These are phyloP conservation scores for Amphichorda felina DNA, from an alignment of 2,329 filamentous ascomycete genomes.

Conservation along the genomic window DNA sequence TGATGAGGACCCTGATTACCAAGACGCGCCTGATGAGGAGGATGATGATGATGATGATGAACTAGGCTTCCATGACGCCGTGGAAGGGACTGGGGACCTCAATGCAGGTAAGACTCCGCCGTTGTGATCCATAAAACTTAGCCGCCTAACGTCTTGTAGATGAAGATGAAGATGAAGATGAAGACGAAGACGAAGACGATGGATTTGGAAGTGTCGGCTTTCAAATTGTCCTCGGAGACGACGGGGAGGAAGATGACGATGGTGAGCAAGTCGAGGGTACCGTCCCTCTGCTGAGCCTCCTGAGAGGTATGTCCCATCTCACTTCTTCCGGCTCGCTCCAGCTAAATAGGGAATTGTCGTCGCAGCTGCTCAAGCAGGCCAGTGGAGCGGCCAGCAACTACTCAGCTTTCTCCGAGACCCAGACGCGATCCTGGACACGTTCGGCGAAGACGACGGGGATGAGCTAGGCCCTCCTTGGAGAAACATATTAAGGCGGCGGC, in stretches of 20 bases:
- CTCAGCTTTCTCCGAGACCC: conserved; percentile 26
- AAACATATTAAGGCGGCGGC: conserved; percentile 24
- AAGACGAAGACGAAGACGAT: conserved; percentile 10
- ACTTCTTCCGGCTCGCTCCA: neutral
- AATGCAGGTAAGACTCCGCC: no score
- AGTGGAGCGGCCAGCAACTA: conserved; percentile 24
- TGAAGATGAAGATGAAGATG: conserved; percentile 7
- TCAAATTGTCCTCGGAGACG: conserved; percentile 4
- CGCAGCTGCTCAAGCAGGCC: conserved; percentile 12
- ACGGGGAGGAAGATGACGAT: conserved; percentile 11
- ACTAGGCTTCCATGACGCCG: conserved; percentile 8
- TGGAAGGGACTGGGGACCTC: neutral
- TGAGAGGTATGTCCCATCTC: conserved; percentile 13
- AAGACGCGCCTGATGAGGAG: conserved; percentile 10
- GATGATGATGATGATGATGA: conserved; percentile 14
- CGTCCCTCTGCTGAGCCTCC: conserved; percentile 12
- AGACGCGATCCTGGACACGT: conserved; percentile 11
- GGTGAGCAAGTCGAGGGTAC: conserved; percentile 22
- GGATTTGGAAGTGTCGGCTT: conserved; percentile 10
- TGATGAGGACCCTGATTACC: conserved; percentile 12
- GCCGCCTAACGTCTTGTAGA: no score
- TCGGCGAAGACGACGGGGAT: conserved; percentile 23
- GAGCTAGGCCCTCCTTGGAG: conserved; percentile 5
- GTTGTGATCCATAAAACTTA: no score
- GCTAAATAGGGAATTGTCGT: neutral